Evolutionary conservation across 495 filamentous ascomycete species (phyloP).

Genomic region (Oidiodendron maius): DNA sequence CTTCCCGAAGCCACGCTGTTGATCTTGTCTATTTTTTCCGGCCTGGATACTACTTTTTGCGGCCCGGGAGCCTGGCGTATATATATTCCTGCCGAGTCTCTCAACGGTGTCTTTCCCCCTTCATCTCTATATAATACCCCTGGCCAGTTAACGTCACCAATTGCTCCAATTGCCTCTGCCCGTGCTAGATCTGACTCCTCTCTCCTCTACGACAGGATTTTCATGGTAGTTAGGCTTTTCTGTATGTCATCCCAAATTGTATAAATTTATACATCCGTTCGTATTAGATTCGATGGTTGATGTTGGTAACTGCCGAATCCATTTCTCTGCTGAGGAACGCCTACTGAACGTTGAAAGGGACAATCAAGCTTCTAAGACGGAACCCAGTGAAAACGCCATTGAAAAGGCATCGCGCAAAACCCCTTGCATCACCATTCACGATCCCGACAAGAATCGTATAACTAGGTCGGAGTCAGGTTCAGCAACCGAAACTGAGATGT

Average conservation of each 20-base stretch:
- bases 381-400: conserved; percentile 5
- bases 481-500: conserved; percentile 22
- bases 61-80: too few species aligned
- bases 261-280: too few species aligned
- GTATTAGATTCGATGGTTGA: conserved; percentile 7
- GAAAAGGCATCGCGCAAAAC: conserved; percentile 11
- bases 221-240: too few species aligned
- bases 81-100: too few species aligned
- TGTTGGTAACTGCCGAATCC: conserved; percentile 10
- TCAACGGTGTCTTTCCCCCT: too few species aligned
- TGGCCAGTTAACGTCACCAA: too few species aligned
- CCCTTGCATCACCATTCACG: conserved; percentile 19
- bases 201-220: background rate
- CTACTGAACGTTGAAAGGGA: conserved; percentile 15
- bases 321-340: background rate
- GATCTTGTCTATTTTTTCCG: too few species aligned
- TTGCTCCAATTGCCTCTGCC: conserved; percentile 3
- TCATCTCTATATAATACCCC: too few species aligned
- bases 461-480: conserved; percentile 12
- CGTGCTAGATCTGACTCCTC: background rate
- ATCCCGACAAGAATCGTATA: conserved; percentile 15
- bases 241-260: too few species aligned
- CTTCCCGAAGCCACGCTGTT: too few species aligned
- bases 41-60: too few species aligned
- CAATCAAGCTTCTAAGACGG: conserved; percentile 13